Base-by-base conservation (phyloP, 202 grass and related monocot species). In the Schoenoplectus triqueter region DNA sequence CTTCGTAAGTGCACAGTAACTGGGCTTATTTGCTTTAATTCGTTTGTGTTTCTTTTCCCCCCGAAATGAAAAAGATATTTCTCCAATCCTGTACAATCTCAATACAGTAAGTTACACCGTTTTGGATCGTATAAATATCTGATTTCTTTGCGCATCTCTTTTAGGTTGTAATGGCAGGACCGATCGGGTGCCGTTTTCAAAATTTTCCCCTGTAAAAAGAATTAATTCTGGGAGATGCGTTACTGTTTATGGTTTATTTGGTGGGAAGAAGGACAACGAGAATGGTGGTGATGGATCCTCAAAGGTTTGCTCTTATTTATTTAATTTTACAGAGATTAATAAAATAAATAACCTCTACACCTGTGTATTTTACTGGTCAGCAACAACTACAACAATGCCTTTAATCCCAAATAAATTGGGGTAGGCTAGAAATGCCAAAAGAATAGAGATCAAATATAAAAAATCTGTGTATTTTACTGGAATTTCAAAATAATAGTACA, bases 261-360 rank as follows among this genome's bases (percentile, higher is more conserved):
- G 96, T 76, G 91, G 96, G 64, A 99, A 99, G 40, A 99, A 98
- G 47, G 95, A 93, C 52, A 94, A 94, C 86, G 94, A 97, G 42
- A 94, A 89, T 31, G 31, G 31, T 31, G 31, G 31, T 31, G 31
- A 31, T 31, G 31, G 31, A 31, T 31, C 31, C 31, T 31, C 31
- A 31, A 31, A 31, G 31, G 31, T 31, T 31, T 31, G 31, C 31
- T 31, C 31, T 31, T 65, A 45, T 66, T 66, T 19, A 4, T 10
- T 63, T 81, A 63, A 76, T 76, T 84, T 72, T 75, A 67, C 0
- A 49, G 31, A 31, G 76, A 85, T 40, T 65, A 73, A 40, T 1
- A 0, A 75, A 88, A 62, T 18, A 55, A 47, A 73, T 22, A 47
- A 69, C 17, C 86, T 76, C 66, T 7, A 72, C 20, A 17, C 74